Conservation (phyloP, 306 rosid species). For the Arachis hypogaea region DNA sequence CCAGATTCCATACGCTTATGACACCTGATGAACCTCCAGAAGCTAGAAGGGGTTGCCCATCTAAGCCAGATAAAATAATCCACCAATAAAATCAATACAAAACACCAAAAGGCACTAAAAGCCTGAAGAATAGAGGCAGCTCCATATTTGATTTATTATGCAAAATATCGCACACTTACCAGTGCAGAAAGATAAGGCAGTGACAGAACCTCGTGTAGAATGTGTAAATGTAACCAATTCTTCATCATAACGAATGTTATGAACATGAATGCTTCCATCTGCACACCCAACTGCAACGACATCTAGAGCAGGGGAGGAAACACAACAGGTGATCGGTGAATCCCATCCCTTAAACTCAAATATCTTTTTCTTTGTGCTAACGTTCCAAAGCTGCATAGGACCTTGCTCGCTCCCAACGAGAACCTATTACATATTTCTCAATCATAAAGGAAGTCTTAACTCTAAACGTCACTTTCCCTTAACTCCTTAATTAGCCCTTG, state of each 20-base stretch:
- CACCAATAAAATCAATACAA: conserved; percentile 28
- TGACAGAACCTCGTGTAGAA: conserved; percentile 88
- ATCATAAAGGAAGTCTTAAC: conserved; percentile 11
- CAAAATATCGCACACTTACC: conserved; percentile 48
- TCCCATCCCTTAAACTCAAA: conserved; percentile 94
- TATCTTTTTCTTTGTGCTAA: conserved; percentile 77
- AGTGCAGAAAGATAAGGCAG: conserved; percentile 87
- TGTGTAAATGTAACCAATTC: conserved; percentile 81
- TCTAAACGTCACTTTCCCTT: too few species aligned
- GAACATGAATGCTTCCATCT: conserved; percentile 84
- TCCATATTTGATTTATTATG: background rate
- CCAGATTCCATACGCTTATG: conserved; percentile 95
- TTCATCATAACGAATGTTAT: conserved; percentile 78
- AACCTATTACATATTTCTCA: conserved; percentile 53
- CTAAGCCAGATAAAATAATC: conserved; percentile 46
- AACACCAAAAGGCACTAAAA: background rate
- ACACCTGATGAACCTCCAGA: conserved; percentile 99
- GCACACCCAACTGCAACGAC: conserved; percentile 92
- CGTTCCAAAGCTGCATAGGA: conserved; percentile 88
- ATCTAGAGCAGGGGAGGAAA: conserved; percentile 92
- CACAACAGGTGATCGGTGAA: conserved; percentile 71
- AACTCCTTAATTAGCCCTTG: background rate
- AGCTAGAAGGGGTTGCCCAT: conserved; percentile 95
- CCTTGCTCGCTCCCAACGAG: conserved; percentile 91
- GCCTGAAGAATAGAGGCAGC: background rate